phyloP scores from a whole-genome alignment of 148 eudicot species.

The Pouteria glomerata region DNA sequence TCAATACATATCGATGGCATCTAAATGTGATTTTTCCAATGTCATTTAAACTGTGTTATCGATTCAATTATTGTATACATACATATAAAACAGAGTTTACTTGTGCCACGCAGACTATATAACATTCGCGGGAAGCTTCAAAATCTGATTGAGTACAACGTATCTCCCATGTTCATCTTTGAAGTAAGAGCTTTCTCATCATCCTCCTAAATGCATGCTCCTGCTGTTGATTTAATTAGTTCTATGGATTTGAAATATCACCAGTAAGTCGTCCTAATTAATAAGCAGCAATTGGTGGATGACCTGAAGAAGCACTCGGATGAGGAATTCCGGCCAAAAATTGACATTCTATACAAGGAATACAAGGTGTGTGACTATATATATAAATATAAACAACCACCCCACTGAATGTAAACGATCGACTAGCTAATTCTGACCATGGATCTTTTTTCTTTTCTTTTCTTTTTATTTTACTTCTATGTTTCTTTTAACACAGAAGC shows the following conservation, averaged over 20 bases:
- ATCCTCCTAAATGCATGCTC: not conserved
- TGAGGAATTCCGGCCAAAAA: conserved; percentile 14
- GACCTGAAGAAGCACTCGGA: conserved; percentile 25
- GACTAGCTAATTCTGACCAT: not conserved
- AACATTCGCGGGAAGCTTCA: conserved; percentile 37
- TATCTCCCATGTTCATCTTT: conserved; percentile 34
- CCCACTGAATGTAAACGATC: not conserved
- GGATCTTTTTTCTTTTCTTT: too few relatives aligned
- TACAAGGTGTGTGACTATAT: conserved; percentile 28
- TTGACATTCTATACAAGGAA: conserved; percentile 13
- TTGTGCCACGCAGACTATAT: conserved; percentile 27
- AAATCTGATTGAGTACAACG: conserved; percentile 37
- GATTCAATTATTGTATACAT: too few relatives aligned
- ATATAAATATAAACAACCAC: too few relatives aligned
- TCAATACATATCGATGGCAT: too few relatives aligned
- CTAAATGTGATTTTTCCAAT: too few relatives aligned
- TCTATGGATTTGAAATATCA: not conserved
- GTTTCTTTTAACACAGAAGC: conserved; percentile 7
- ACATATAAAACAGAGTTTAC: too few relatives aligned
- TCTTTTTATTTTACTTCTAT: too few relatives aligned
- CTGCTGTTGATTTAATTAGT: too few relatives aligned
- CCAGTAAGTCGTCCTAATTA: conserved; percentile 3
- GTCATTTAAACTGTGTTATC: too few relatives aligned
- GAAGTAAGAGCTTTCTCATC: conserved; percentile 19
- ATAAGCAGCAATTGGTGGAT: conserved; percentile 22